These are phyloP conservation scores for Gossypium armourianum DNA, from an alignment of 441 rosid genomes.

Conservation along the genomic window DNA sequence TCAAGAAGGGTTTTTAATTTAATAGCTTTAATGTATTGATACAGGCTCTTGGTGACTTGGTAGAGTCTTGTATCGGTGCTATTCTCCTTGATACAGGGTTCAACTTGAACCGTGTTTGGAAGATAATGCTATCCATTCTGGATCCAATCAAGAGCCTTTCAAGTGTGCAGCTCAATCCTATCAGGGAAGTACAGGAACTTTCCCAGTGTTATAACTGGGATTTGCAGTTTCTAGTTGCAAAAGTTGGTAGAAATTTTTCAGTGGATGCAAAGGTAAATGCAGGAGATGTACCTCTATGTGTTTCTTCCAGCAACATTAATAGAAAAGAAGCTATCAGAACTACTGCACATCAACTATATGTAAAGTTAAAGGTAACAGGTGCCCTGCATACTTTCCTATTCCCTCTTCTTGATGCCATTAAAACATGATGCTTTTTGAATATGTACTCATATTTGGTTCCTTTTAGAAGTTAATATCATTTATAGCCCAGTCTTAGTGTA, in stretches of 20 bases:
- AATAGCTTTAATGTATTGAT: constrained; percentile 11
- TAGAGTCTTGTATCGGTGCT: constrained; percentile 81
- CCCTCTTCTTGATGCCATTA: background rate
- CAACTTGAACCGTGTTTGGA: constrained; percentile 60
- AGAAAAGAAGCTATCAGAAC: constrained; percentile 51
- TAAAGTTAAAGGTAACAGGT: constrained; percentile 53
- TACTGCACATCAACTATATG: constrained; percentile 44
- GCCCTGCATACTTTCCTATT: background rate
- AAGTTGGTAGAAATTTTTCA: constrained; percentile 33
- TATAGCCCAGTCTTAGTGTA: background rate
- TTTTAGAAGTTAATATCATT: background rate
- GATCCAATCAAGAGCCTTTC: constrained; percentile 52
- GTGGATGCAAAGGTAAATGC: constrained; percentile 45
- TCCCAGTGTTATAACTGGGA: constrained; percentile 57
- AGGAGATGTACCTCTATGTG: constrained; percentile 27
- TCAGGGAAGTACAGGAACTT: constrained; percentile 63
- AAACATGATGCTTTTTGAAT: constrained; percentile 13
- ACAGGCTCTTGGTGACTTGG: constrained; percentile 89
- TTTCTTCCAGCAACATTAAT: constrained; percentile 41
- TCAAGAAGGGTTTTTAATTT: constrained; percentile 11
- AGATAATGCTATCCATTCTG: constrained; percentile 55
- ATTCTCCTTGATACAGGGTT: constrained; percentile 74
- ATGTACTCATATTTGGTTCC: background rate
- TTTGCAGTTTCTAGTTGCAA: constrained; percentile 22
- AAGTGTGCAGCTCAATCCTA: constrained; percentile 51